Conservation (phyloP, 2,329 filamentous ascomycete genomes). For the Xylariaceae sp. region DNA sequence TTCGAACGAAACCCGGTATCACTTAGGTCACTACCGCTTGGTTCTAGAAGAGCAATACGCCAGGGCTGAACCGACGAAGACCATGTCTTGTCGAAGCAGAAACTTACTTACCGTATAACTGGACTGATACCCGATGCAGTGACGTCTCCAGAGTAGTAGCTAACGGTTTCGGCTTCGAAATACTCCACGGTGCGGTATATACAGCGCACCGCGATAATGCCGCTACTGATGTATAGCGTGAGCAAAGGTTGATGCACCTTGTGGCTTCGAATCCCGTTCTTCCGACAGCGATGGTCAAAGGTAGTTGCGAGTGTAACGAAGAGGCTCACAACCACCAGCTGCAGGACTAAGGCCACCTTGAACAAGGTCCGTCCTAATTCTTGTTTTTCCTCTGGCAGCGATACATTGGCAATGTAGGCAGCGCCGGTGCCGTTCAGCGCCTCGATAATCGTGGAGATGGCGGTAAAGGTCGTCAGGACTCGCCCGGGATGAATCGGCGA, state of each 20-base stretch:
- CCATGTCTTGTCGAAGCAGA: too few relatives aligned
- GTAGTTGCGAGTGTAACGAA: conserved; percentile 47
- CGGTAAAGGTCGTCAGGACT: conserved; percentile 42
- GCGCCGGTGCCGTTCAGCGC: conserved; percentile 48
- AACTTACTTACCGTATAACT: too few relatives aligned
- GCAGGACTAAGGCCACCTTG: conserved; percentile 52
- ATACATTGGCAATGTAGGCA: conserved; percentile 45
- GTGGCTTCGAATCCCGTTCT: conserved; percentile 33
- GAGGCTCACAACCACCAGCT: conserved; percentile 49
- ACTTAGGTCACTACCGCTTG: too few relatives aligned
- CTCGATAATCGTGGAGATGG: conserved; percentile 47
- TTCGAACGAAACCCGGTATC: too few relatives aligned
- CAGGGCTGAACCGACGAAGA: too few relatives aligned
- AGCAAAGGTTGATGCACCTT: conserved; percentile 38
- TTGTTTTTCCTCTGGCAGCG: conserved; percentile 37
- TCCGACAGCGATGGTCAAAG: conserved; percentile 48
- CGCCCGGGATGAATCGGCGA: conserved; percentile 45
- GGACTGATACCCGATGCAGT: too few relatives aligned
- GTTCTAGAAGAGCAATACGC: too few relatives aligned
- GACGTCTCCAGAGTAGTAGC: conserved; percentile 38
- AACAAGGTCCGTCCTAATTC: conserved; percentile 44
- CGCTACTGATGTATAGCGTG: conserved; percentile 50
- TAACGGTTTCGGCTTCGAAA: conserved; percentile 45
- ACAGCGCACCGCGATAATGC: conserved; percentile 51
- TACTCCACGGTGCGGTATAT: conserved; percentile 60